These are phyloP conservation scores for Globisporangium lucens DNA, from an alignment of 352 stramenopile genomes.

Conservation along the genomic window DNA sequence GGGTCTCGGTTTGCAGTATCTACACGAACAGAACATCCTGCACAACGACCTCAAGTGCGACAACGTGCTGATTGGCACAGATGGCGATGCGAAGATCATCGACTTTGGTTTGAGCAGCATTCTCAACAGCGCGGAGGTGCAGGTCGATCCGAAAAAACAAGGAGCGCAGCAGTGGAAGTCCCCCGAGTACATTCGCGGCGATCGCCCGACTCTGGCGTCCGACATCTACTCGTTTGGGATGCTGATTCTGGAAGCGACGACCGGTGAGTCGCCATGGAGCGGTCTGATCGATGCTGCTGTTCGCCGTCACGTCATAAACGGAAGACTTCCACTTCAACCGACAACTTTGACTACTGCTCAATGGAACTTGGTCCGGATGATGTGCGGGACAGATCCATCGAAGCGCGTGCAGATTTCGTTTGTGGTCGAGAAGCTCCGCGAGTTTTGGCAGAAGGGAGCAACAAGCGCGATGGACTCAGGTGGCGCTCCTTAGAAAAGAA, in stretches of 20 bases:
- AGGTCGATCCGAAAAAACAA: not conserved
- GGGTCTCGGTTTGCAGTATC: not conserved
- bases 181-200: not conserved
- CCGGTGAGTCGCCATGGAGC: too few relatives aligned
- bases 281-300: too few relatives aligned
- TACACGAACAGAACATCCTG: constrained; percentile 1
- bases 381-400: too few relatives aligned
- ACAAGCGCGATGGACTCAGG: too few relatives aligned
- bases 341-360: too few relatives aligned
- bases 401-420: too few relatives aligned
- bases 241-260: constrained; percentile 1
- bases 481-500: too few relatives aligned
- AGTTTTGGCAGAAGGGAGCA: too few relatives aligned
- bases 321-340: too few relatives aligned
- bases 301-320: too few relatives aligned
- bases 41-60: constrained; percentile 12
- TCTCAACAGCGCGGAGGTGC: constrained; percentile 7
- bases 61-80: not conserved
- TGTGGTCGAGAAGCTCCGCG: too few relatives aligned
- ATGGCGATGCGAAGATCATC: not conserved
- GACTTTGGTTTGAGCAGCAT: constrained; percentile 14
- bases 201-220: not conserved
- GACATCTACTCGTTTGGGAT: constrained; percentile 1
- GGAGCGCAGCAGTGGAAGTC: constrained; percentile 7
- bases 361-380: too few relatives aligned